These are phyloP conservation scores for Hypholoma sublateritium DNA, from an alignment of 768 basidiomycete species.

Conservation along the genomic window DNA sequence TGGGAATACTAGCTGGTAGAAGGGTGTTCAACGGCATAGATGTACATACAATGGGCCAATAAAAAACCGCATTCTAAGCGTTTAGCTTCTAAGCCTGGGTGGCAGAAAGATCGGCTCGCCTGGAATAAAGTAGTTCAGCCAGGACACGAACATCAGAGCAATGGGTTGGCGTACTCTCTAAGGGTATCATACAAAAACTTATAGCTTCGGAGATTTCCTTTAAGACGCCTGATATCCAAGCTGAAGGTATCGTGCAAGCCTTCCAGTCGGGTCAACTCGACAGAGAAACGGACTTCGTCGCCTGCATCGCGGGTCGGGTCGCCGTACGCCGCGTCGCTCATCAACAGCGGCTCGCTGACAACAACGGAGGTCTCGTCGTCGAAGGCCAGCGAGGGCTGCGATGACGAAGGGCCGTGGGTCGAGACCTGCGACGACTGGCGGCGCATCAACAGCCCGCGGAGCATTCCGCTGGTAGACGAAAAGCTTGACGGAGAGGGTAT, in stretches of 20 bases:
- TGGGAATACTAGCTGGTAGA: neutral
- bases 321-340: conserved; percentile 60
- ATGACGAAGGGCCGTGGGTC: conserved; percentile 32
- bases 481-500: conserved; percentile 76
- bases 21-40: conserved; percentile 8
- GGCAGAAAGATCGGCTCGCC: conserved; percentile 43
- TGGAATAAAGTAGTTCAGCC: conserved; percentile 19
- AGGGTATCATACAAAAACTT: conserved; percentile 89
- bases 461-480: conserved; percentile 71
- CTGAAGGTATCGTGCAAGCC: conserved; percentile 89
- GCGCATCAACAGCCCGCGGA: conserved; percentile 86
- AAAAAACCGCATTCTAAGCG: conserved; percentile 1
- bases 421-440: conserved; percentile 87
- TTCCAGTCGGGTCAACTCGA: conserved; percentile 90
- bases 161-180: conserved; percentile 64
- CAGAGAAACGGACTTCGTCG: conserved; percentile 95
- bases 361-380: conserved; percentile 49
- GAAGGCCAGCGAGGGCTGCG: conserved; percentile 44
- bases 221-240: conserved; percentile 88
- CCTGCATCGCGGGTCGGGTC: conserved; percentile 79
- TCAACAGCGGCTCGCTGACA: conserved; percentile 41
- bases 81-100: conserved; percentile 18
- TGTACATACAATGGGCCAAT: conserved; percentile 11
- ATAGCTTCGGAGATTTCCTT: conserved; percentile 91
- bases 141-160: neutral